Percentiles rank a stretch among this genome's conserved stretches.
Conservation (phyloP, 768 basidiomycete genomes). For the Krasilnikovozyma curviuscula region DNA sequence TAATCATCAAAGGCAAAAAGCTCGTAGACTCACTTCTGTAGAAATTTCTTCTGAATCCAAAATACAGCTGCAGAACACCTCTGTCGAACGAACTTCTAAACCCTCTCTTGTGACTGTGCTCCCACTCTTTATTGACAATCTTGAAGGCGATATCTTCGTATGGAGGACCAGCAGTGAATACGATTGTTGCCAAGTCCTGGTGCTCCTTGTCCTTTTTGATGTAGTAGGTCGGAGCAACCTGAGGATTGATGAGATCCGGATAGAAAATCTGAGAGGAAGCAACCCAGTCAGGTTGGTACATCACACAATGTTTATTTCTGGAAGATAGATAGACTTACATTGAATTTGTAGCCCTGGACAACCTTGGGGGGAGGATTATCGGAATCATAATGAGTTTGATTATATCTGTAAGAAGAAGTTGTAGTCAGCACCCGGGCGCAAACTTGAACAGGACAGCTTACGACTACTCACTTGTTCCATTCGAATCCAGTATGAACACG, state of each 20-base stretch:
- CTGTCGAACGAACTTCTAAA: slow-evolving; percentile 94
- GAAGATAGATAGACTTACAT: slow-evolving; percentile 27
- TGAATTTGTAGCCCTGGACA: slow-evolving; percentile 83
- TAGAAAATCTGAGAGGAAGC: slow-evolving; percentile 86
- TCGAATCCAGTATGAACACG: slow-evolving; percentile 98
- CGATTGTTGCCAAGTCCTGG: slow-evolving; percentile 77
- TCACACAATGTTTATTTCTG: no score
- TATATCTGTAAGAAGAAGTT: slow-evolving; percentile 34
- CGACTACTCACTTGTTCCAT: slow-evolving; percentile 58
- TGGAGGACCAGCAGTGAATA: slow-evolving; percentile 90
- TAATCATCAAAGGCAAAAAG: no score
- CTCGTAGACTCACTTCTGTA: no score
- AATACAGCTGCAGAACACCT: slow-evolving; percentile 87
- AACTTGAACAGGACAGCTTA: background rate
- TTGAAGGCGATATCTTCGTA: slow-evolving; percentile 98
- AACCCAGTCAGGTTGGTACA: no score
- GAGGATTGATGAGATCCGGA: slow-evolving; percentile 73
- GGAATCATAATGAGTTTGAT: slow-evolving; percentile 99
- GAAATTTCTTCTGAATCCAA: slow-evolving; percentile 85
- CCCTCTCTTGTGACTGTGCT: slow-evolving; percentile 93
- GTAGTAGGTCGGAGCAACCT: slow-evolving; percentile 71
- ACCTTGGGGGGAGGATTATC: slow-evolving; percentile 99
- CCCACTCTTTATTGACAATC: slow-evolving; percentile 96
- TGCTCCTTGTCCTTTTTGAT: slow-evolving; percentile 86
- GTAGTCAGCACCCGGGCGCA: no score